Evolutionary conservation across 768 basidiomycete genomes (phyloP), one percentile per base, ranked within the genome.

Genomic region (Tricholoma sp.): DNA sequence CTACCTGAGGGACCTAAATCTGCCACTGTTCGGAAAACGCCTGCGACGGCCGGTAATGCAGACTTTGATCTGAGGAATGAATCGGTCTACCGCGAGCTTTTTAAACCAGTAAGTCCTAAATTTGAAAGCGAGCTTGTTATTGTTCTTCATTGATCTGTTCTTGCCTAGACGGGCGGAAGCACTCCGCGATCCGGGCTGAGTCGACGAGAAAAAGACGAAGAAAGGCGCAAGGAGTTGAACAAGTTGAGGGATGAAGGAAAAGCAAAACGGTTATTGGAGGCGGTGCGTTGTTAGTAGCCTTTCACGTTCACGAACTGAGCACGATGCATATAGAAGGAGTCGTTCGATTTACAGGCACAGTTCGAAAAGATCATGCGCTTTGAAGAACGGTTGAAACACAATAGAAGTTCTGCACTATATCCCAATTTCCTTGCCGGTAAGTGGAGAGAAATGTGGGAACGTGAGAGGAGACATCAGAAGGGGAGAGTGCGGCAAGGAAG

Each of bases 191-290:
- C 80, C 27, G 78, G 78, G 19, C 63, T 77, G 56, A 81, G 72
- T 52, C 65, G 79, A 47, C 72, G 77, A 16, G 74, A 77, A 46
- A 79, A 77, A 59, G 82, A 87, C n/a, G 87, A 88, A 60, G 86
- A 89, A 65, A 76, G 86, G 50, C 76, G 81, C 56, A 85, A 79
- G 61, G 86, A 91, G 57, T 63, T 90, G 63, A 77, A 84, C 64
- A 81, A 75, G 64, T 81, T 87, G 84, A 79, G 85, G 55, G 85
- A 89, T 37, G 88, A 89, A 37, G 85, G 84, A 16, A 77, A 78
- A 60, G 78, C 78, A 1, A 85, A 80, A 61, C 78, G 84, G 9
- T 71, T 71, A 18, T 70, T 74, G 41, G 86, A 88, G 61, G 76
- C 78, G 49, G 87, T 87, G 50, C 61, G 81, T 66, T 34, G 43